Evolutionary conservation across 768 basidiomycete species (phyloP).

Genomic region (Suillus bovinus): DNA sequence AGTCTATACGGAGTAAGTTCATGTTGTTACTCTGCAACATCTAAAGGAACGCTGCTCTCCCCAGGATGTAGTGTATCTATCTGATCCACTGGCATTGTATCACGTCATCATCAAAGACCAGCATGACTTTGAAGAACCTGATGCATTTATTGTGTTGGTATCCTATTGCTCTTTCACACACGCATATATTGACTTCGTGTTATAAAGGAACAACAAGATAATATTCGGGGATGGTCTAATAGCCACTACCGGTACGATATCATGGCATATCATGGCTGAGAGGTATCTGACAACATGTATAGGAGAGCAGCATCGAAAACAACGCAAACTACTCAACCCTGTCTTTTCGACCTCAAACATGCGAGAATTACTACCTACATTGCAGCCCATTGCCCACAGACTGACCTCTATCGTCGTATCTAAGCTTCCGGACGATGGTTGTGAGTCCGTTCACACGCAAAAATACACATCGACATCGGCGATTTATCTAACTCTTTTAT

Average conservation of each 20-base stretch:
- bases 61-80: slow-evolving; percentile 35
- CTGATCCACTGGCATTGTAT: slow-evolving; percentile 49
- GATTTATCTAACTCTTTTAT: slow-evolving; percentile 4
- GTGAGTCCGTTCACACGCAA: slow-evolving; percentile 7
- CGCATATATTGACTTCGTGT: neutral
- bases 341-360: slow-evolving; percentile 44
- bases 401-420: neutral
- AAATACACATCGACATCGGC: neutral
- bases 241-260: slow-evolving; percentile 18
- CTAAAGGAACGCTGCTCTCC: neutral
- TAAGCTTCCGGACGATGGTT: neutral
- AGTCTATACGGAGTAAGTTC: slow-evolving; percentile 3
- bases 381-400: neutral
- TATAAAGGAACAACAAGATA: slow-evolving; percentile 40
- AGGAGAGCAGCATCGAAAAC: slow-evolving; percentile 44
- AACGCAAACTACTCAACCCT: slow-evolving; percentile 46
- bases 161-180: neutral
- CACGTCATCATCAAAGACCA: slow-evolving; percentile 50
- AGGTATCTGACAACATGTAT: slow-evolving; percentile 3
- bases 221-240: slow-evolving; percentile 52
- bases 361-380: slow-evolving; percentile 33
- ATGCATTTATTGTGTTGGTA: slow-evolving; percentile 45
- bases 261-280: neutral
- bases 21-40: slow-evolving; percentile 8
- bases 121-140: slow-evolving; percentile 48